Evolutionary conservation across 2,329 filamentous ascomycete genomes (phyloP), one percentile per base, ranked within the genome.

Genomic region (Botrytis byssoidea): DNA sequence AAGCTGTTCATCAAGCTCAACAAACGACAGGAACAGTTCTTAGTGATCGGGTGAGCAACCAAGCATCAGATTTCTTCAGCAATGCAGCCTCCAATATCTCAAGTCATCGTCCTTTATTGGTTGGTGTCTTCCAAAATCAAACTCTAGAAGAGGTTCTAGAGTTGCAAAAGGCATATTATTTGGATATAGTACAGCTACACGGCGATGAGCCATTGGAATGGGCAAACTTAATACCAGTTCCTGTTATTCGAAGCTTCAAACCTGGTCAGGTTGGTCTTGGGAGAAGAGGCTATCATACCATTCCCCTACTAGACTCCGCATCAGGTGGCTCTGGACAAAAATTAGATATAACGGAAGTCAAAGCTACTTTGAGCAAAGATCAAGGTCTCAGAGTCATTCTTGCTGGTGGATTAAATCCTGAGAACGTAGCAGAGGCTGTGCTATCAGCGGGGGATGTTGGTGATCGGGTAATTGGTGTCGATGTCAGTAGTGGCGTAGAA

Each of bases 401-500:
- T 63, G 97, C 97, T 14, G 96, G 96, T 20, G 97, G 96, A 0
- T 81, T 99, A 72, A 90, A 90, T 74, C 90, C 93, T 1, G 89
- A 91, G 4, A 99, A 98, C 79, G 92, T 99, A 8, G 85, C 85
- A 1, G 85, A 89, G 8, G 87, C 89, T 12, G 84, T 99, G 29
- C 84, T 85, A 35, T 86, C 87, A 22, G 84, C 95, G 25, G 91
- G 90, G 0, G 85, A 87, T 10, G 81, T 89, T 16, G 85, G 85
- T 40, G 85, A 85, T 16, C 89, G 91, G 74, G 88, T 98, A 20
- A 85, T 94, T 48, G 95, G 92, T 2, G 92, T 99, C 5, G 96
- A 99, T 84, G 93, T 97, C 32, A 97, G 94, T 82, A 97, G 93
- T 80, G 97, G 97, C 0, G 94, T 99, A 3, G 96, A 98, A 83